Evolutionary conservation across 495 filamentous ascomycete genomes (phyloP), one percentile per base, ranked within the genome.

Genomic region (Lophiotrema nucula): DNA sequence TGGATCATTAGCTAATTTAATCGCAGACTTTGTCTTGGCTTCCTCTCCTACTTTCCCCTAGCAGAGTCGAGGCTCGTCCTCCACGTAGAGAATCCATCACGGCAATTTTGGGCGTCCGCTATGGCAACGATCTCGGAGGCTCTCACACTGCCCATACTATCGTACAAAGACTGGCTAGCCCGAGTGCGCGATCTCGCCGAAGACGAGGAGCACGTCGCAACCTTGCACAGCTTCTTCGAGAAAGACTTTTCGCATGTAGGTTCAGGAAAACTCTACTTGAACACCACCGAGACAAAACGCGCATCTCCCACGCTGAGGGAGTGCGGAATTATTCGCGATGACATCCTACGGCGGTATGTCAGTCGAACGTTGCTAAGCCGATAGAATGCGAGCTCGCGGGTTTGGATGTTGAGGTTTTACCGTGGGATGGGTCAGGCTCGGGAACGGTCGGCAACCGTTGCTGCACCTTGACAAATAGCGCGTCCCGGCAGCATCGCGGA

Each of bases 41-140:
- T 18, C 72, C 73, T 16, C 72, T n/a, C n/a, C n/a, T n/a, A n/a
- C n/a, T n/a, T n/a, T n/a, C n/a, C n/a, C n/a, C n/a, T n/a, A n/a
- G n/a, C n/a, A n/a, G n/a, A n/a, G n/a, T n/a, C n/a, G n/a, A n/a
- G n/a, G n/a, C n/a, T n/a, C n/a, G n/a, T 74, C 13, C 72, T 72
- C 18, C 73, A 76, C 42, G 60, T 76, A 12, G 73, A 76, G 47
- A 76, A 74, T 46, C 72, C 74, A 1, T 51, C 67, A 6, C 65
- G 72, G 0, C 73, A 74, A 39, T 58, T 67, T 12, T 72, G 71
- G 66, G 51, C 47, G 13, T 71, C 76, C 15, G 39, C 67, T 10
- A 53, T 69, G 16, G 47, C 53, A 10, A 47, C 67, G 21, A 47
- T 75, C 23, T 70, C 65, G 11, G 31, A 45, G 22, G 2, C 5